Conservation (phyloP, 225 moss, liverwort and hornwort species). For the Rhytidiadelphus loreus region DNA sequence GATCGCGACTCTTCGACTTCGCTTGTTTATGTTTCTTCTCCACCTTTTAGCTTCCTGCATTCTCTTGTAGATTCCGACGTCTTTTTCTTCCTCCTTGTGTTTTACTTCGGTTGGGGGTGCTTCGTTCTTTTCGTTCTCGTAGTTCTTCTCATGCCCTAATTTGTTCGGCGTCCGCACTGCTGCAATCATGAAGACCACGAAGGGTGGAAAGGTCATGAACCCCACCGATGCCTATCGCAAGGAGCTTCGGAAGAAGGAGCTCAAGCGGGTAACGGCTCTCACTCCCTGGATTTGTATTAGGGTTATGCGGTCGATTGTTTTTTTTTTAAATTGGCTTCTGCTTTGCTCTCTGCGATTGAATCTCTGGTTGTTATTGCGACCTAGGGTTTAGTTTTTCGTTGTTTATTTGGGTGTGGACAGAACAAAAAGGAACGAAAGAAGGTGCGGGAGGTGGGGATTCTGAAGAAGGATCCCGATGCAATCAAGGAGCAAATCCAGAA, state of each 20-base stretch:
- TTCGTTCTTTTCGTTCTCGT: not conserved
- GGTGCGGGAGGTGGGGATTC: constrained; percentile 98
- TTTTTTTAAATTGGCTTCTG: not conserved
- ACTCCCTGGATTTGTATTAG: not conserved
- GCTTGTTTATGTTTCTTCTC: not conserved
- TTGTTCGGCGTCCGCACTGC: not conserved
- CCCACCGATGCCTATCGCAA: constrained; percentile 99
- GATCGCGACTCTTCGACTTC: not conserved
- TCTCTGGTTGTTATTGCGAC: not conserved
- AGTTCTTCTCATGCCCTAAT: not conserved
- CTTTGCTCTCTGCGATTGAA: not conserved
- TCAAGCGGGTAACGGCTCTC: constrained; percentile 70
- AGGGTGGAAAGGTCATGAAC: constrained; percentile 99
- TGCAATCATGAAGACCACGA: constrained; percentile 89
- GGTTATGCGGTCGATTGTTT: not conserved
- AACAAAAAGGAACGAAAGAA: constrained; percentile 97
- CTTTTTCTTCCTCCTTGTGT: not conserved
- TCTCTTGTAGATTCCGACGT: not conserved
- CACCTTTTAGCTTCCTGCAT: not conserved
- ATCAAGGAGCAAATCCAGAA: constrained; percentile 99
- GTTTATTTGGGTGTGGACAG: constrained; percentile 12
- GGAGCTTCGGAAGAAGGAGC: constrained; percentile 99
- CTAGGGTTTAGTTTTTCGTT: not conserved
- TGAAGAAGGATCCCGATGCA: constrained; percentile 98
- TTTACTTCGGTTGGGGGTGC: not conserved